Conservation (phyloP, 805 yeast genomes). For the Pachysolen tannophilus region DNA sequence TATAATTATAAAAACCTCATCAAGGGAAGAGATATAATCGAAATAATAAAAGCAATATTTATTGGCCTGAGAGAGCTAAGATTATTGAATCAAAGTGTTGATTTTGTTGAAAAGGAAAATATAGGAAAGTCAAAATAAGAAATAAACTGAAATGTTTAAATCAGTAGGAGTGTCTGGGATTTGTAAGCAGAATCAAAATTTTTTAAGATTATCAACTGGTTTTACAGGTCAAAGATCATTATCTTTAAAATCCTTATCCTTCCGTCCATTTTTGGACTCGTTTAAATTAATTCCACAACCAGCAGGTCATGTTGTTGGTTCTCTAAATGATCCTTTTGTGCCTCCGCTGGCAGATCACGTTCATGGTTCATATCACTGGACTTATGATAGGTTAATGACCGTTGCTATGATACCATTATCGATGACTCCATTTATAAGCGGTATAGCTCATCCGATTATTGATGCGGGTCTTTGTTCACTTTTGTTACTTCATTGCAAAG, state of each 20-base stretch:
- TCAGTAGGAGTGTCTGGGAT: too few relatives aligned
- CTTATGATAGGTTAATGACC: slow-evolving; percentile 55
- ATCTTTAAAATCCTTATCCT: slow-evolving; percentile 1
- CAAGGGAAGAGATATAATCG: too few relatives aligned
- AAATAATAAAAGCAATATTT: too few relatives aligned
- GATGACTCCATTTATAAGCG: slow-evolving; percentile 48
- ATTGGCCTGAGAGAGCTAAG: too few relatives aligned
- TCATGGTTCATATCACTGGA: slow-evolving; percentile 73
- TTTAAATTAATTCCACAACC: slow-evolving; percentile 41
- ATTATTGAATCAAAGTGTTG: too few relatives aligned
- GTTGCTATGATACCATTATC: slow-evolving; percentile 57
- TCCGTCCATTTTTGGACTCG: slow-evolving; percentile 1
- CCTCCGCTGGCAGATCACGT: slow-evolving; percentile 45
- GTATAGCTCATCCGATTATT: slow-evolving; percentile 38
- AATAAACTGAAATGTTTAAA: too few relatives aligned
- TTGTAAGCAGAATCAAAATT: too few relatives aligned
- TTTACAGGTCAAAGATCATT: not conserved
- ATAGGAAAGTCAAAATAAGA: too few relatives aligned
- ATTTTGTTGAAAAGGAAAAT: too few relatives aligned
- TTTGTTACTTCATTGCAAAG: slow-evolving; percentile 55
- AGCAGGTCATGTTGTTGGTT: slow-evolving; percentile 65
- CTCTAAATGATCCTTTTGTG: slow-evolving; percentile 64
- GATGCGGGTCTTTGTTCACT: slow-evolving; percentile 52
- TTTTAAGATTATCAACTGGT: not conserved
- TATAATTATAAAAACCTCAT: too few relatives aligned